Percentiles rank a stretch among this genome's conserved stretches.
phyloP scores from a whole-genome alignment of 768 basidiomycete genomes.

The Russula olivacea region DNA sequence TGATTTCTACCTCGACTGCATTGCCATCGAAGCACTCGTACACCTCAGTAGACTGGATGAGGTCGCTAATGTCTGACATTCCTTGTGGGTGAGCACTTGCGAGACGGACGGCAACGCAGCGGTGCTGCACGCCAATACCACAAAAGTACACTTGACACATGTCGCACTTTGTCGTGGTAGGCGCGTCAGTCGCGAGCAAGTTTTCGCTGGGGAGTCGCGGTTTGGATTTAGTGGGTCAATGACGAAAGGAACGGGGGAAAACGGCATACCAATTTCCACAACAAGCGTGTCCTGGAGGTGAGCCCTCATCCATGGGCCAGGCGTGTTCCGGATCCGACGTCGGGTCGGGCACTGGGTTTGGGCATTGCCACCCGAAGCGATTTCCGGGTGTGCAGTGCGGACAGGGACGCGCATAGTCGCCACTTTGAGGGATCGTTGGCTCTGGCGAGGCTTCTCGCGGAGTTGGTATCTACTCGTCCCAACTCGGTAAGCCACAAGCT shows the following conservation, averaged over 20 bases:
- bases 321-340: constrained; percentile 60
- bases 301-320: constrained; percentile 71
- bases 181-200: constrained; percentile 63
- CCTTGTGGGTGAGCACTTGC: constrained; percentile 61
- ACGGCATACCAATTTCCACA: constrained; percentile 74
- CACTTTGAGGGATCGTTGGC: constrained; percentile 57
- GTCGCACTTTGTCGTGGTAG: constrained; percentile 77
- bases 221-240: background rate
- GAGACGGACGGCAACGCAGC: constrained; percentile 60
- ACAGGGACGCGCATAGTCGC: constrained; percentile 69
- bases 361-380: constrained; percentile 72
- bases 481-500: background rate
- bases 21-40: constrained; percentile 80
- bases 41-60: constrained; percentile 67
- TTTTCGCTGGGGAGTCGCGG: constrained; percentile 50
- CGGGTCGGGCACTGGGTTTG: constrained; percentile 74
- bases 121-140: constrained; percentile 68
- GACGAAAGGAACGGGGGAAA: background rate
- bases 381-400: constrained; percentile 71
- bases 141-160: constrained; percentile 80
- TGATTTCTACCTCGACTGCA: constrained; percentile 72
- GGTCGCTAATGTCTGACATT: constrained; percentile 60
- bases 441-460: constrained; percentile 75
- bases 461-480: constrained; percentile 53
- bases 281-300: constrained; percentile 71